Base-by-base conservation (phyloP, 129 eudicot genomes). In the Chrysanthemum seticuspe region DNA sequence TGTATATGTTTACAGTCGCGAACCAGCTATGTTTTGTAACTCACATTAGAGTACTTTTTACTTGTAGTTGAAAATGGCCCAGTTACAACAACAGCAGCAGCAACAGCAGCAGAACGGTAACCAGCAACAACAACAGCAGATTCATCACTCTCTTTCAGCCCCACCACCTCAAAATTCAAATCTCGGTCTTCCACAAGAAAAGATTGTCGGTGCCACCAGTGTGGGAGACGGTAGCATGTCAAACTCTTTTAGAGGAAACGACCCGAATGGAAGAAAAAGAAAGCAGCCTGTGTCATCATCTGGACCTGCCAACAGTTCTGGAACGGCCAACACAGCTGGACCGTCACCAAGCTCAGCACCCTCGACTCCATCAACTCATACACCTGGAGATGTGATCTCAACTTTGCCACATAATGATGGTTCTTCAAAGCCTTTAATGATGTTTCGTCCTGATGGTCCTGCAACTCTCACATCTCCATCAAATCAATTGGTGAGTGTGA, bases 281-380 rank as follows among this genome's bases (percentile, higher is more conserved):
- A 94, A 94, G 86, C 98, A 87, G 76, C 98, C 91, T 0, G 96
- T 84, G 45, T 86, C 98, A 40, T 87, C 97, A 62, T 93, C 98
- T 0, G 98, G 98, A n/a, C 98, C 97, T 2, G 98, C 97, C 45
- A 94, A 94, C 77, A 94, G 98, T 76, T 86, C 98, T 13, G 98
- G 98, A 73, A 94, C 98, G 5, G 98, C 96, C 7, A 94, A 94
- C 77, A 94, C 98, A 0, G 81, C 94, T 8, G 94, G 94, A 19
- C 94, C 94, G 2, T 88, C 94, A 57, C 89, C 94, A 52, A 80
- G 84, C 70, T 88, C 94, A 6, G 87, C 87, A 40, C 94, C 94
- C n/a, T 88, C 94, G 49, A 88, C 94, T 1, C 94, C 94, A 1
- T 88, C 94, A 27, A 88, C 87, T 67, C 94, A 88, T 67, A 88